These are phyloP conservation scores for Xylaria venustula DNA, from an alignment of 495 filamentous ascomycete genomes.

Conservation along the genomic window DNA sequence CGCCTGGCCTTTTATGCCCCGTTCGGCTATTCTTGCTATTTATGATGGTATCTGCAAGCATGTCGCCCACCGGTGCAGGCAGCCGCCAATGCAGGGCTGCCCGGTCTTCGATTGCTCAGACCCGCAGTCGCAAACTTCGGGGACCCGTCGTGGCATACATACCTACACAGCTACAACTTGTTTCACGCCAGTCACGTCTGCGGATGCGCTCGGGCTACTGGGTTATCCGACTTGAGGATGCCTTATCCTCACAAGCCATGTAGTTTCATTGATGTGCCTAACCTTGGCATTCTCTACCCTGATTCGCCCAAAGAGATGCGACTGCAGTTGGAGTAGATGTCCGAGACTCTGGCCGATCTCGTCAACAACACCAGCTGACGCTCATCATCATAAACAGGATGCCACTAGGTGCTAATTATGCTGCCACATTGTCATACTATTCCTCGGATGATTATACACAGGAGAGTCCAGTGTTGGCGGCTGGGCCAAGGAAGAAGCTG, in stretches of 20 bases:
- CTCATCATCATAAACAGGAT: background rate
- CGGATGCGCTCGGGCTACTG: background rate
- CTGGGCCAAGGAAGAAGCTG: background rate
- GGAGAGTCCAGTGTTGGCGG: background rate
- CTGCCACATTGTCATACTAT: background rate
- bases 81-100: conserved; percentile 14
- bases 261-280: conserved; percentile 9
- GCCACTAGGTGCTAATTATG: background rate
- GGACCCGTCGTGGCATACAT: conserved; percentile 2
- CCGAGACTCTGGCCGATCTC: conserved; percentile 2
- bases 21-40: conserved; percentile 15
- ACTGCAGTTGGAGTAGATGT: conserved; percentile 10
- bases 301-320: conserved; percentile 5
- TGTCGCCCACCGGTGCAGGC: conserved; percentile 5
- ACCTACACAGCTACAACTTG: background rate
- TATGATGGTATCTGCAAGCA: background rate
- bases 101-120: conserved; percentile 8
- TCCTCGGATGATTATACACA: background rate
- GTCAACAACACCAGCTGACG: conserved; percentile 1
- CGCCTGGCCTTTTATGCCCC: conserved; percentile 3
- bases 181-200: conserved; percentile 6
- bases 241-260: conserved; percentile 4
- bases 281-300: conserved; percentile 1
- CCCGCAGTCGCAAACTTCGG: conserved; percentile 7
- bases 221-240: conserved; percentile 4